phyloP scores from a whole-genome alignment of 352 stramenopile genomes.

The Globisporangium rhizosaccharum region DNA sequence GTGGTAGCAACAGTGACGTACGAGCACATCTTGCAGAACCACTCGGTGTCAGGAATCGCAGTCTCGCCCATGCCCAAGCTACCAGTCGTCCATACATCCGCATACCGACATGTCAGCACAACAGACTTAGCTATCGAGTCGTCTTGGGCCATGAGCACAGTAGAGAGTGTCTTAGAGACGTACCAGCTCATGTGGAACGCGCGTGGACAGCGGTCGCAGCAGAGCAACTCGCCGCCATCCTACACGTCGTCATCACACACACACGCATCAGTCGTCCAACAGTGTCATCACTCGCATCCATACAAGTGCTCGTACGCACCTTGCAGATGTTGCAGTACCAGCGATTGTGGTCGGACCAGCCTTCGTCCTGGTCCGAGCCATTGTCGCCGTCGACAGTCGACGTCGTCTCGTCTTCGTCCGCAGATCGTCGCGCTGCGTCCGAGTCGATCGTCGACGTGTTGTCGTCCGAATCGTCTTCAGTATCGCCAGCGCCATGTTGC shows the following conservation, averaged over 20 bases:
- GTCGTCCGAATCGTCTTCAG: conserved; percentile 22
- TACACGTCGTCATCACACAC: background rate
- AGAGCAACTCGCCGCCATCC: conserved; percentile 84
- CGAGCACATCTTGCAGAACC: conserved; percentile 86
- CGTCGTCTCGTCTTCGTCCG: conserved; percentile 20
- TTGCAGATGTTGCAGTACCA: conserved; percentile 92
- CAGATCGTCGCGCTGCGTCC: conserved; percentile 13
- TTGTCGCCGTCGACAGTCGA: conserved; percentile 31
- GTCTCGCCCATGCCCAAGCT: conserved; percentile 76
- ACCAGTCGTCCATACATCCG: conserved; percentile 4
- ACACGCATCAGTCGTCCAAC: background rate
- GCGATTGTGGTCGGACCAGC: conserved; percentile 82
- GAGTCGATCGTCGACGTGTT: conserved; percentile 13
- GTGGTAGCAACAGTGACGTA: conserved; percentile 24
- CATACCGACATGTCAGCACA: background rate
- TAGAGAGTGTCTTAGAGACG: conserved; percentile 2
- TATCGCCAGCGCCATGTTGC: conserved; percentile 2
- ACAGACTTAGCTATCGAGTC: too few relatives aligned
- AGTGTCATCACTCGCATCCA: background rate
- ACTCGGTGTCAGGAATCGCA: conserved; percentile 77
- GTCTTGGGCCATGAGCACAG: conserved; percentile 1
- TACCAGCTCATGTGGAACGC: conserved; percentile 91
- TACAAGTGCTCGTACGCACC: conserved; percentile 1
- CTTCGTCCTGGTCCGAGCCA: conserved; percentile 39
- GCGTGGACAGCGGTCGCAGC: conserved; percentile 89